phyloP scores from a whole-genome alignment of 306 rosid genomes.

The Ormosia semicastrata region DNA sequence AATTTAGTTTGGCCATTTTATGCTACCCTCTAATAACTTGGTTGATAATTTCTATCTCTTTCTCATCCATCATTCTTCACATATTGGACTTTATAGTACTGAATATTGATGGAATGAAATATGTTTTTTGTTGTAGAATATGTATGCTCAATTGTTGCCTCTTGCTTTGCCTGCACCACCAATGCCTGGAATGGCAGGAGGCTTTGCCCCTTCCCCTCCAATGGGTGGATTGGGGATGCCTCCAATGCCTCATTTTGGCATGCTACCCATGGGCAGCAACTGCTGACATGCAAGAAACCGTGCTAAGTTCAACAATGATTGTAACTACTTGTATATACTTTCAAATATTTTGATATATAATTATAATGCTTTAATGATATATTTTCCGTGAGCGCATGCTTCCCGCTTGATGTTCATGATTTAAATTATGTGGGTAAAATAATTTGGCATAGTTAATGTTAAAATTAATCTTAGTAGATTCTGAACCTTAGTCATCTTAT shows the following conservation, averaged over 20 bases:
- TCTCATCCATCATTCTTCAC: not conserved
- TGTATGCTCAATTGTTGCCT: no score
- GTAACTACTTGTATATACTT: no score
- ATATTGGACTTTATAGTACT: conserved; percentile 1
- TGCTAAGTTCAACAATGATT: not conserved
- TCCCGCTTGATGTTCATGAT: no score
- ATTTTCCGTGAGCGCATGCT: no score
- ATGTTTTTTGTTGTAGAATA: conserved; percentile 67
- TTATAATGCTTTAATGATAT: no score
- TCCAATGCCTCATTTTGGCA: conserved; percentile 97
- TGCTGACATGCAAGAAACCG: conserved; percentile 42
- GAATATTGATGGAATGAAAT: not conserved
- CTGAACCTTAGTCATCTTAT: no score
- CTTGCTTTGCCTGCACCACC: conserved; percentile 99
- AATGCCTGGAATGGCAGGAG: conserved; percentile 86
- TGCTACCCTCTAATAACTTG: not conserved
- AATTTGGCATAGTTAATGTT: no score
- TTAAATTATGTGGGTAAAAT: no score
- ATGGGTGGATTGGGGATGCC: conserved; percentile 99
- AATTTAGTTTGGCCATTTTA: no score
- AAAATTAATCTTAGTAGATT: no score
- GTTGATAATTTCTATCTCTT: not conserved
- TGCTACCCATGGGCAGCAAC: conserved; percentile 98
- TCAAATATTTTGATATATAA: no score
- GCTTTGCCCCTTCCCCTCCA: conserved; percentile 67